phyloP scores from a whole-genome alignment of 495 filamentous ascomycete species.

The Lasiosphaeria ovina region DNA sequence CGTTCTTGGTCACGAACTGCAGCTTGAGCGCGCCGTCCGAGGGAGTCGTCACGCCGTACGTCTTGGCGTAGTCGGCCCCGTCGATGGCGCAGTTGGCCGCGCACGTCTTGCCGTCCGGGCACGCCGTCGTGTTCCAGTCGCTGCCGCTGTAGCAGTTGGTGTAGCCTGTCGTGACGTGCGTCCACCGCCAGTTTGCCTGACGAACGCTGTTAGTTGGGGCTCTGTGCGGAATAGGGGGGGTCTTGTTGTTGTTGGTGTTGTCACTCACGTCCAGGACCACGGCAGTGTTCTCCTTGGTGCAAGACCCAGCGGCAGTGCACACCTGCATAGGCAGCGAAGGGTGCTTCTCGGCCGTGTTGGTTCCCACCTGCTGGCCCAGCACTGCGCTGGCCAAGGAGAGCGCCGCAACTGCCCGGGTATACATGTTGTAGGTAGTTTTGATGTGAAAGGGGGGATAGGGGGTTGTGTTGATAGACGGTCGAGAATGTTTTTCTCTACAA shows the following conservation, averaged over 20 bases:
- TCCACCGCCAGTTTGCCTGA: slow-evolving; percentile 65
- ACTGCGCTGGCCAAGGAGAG: slow-evolving; percentile 37
- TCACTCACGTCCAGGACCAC: slow-evolving; percentile 53
- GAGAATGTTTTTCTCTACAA: not conserved
- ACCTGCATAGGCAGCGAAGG: slow-evolving; percentile 55
- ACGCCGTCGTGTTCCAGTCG: slow-evolving; percentile 55
- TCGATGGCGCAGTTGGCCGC: slow-evolving; percentile 61
- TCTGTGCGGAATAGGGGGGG: not conserved
- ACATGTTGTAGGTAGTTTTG: slow-evolving; percentile 19
- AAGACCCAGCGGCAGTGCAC: slow-evolving; percentile 51
- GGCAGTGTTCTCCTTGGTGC: slow-evolving; percentile 47
- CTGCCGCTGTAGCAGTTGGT: slow-evolving; percentile 67
- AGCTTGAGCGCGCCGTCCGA: slow-evolving; percentile 52
- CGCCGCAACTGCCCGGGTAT: slow-evolving; percentile 23
- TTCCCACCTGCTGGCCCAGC: slow-evolving; percentile 52
- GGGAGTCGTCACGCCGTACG: slow-evolving; percentile 59
- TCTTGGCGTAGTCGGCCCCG: slow-evolving; percentile 58
- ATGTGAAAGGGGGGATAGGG: not conserved
- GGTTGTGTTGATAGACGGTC: not conserved
- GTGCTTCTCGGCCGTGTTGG: slow-evolving; percentile 50
- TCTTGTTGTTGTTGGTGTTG: not conserved
- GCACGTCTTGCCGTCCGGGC: slow-evolving; percentile 53
- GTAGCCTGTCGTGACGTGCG: slow-evolving; percentile 51
- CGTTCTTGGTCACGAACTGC: slow-evolving; percentile 56
- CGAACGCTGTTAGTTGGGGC: not conserved